phyloP scores from a whole-genome alignment of 371 early-diverging fungal species.

The Mucor indicus region DNA sequence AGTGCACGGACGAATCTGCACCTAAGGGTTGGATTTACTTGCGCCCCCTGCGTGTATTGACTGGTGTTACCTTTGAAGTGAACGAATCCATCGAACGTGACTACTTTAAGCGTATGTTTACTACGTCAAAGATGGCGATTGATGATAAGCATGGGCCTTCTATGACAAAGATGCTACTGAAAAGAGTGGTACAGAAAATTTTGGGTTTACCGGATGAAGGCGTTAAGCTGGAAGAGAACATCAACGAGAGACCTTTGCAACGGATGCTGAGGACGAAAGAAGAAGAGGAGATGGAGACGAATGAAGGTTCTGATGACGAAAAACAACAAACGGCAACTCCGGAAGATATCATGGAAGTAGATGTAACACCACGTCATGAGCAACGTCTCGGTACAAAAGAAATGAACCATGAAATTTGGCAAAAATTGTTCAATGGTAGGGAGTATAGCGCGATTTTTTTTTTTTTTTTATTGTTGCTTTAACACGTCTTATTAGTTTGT shows the following conservation, averaged over 20 bases:
- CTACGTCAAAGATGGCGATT: slow-evolving; percentile 35
- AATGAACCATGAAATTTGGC: slow-evolving; percentile 34
- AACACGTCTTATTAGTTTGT: too few species aligned
- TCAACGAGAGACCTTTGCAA: neutral
- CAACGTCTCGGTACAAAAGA: slow-evolving; percentile 22
- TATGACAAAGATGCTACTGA: slow-evolving; percentile 19
- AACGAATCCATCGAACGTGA: slow-evolving; percentile 42
- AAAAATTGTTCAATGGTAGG: slow-evolving; percentile 34
- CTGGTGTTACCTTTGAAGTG: slow-evolving; percentile 29
- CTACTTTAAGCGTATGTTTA: slow-evolving; percentile 40
- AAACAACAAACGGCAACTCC: slow-evolving; percentile 6
- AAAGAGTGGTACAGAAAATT: slow-evolving; percentile 29
- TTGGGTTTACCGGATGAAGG: slow-evolving; percentile 20
- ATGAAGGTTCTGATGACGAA: slow-evolving; percentile 26
- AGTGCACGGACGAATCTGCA: slow-evolving; percentile 40
- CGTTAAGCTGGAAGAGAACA: too few species aligned
- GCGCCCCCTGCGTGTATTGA: slow-evolving; percentile 33
- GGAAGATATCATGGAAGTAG: slow-evolving; percentile 8
- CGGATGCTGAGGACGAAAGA: slow-evolving; percentile 21
- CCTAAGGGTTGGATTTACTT: slow-evolving; percentile 41
- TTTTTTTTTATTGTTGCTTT: too few species aligned
- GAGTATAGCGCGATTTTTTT: too few species aligned
- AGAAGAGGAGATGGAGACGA: slow-evolving; percentile 24
- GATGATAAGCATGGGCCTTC: slow-evolving; percentile 22
- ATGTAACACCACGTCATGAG: slow-evolving; percentile 5